A percentile compares a stretch with the other conserved stretches of the same genome.
These are phyloP conservation scores for Acanthamoeba triangularis DNA, from an alignment of 208 protist genomes.

Conservation along the genomic window DNA sequence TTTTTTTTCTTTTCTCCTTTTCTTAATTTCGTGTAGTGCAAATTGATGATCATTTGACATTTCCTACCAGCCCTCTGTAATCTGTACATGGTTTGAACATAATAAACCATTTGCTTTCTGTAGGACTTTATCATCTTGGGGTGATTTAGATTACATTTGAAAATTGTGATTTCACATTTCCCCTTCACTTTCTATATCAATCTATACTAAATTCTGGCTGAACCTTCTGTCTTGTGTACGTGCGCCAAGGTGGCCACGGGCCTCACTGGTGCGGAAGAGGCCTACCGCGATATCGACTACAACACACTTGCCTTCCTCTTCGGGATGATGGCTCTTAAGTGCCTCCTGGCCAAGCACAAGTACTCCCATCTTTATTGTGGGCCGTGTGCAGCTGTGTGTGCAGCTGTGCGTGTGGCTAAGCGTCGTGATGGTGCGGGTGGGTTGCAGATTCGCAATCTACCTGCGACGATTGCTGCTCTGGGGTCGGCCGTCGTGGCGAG, in stretches of 20 bases:
- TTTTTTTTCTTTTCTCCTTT: neutral
- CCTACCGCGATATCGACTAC: neutral
- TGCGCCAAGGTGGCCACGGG: neutral
- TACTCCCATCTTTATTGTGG: neutral
- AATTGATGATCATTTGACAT: neutral
- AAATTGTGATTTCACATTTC: too few species aligned
- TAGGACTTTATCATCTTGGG: neutral
- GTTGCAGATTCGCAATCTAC: conserved; percentile 14
- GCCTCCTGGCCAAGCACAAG: conserved; percentile 46
- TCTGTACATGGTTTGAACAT: neutral
- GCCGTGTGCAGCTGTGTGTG: neutral
- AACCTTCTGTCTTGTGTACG: neutral
- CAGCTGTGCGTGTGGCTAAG: neutral
- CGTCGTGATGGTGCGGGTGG: neutral
- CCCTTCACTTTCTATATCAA: too few species aligned
- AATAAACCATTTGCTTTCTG: neutral
- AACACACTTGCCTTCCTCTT: conserved; percentile 55
- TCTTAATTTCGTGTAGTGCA: neutral
- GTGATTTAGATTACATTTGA: neutral
- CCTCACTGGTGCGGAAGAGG: neutral
- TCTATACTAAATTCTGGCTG: too few species aligned
- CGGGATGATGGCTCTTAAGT: conserved; percentile 54
- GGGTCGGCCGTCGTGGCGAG: conserved; percentile 17
- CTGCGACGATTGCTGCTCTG: conserved; percentile 32
- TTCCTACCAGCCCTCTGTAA: too few species aligned